phyloP scores from a whole-genome alignment of 352 stramenopile species.

The Phytophthora pseudosyringae region DNA sequence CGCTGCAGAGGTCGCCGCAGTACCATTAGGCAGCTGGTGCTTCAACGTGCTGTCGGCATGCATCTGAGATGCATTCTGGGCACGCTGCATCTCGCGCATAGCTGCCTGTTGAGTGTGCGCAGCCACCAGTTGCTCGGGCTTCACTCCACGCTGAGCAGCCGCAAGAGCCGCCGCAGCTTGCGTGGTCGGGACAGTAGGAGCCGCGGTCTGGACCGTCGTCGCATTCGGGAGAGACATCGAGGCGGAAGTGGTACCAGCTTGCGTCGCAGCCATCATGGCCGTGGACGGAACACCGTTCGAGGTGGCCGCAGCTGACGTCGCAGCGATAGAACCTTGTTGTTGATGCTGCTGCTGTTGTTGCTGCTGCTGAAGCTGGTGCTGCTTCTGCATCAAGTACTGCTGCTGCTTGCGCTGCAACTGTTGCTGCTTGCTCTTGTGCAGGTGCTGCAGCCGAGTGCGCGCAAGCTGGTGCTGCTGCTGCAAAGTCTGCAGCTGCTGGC shows the following conservation, averaged over 20 bases:
- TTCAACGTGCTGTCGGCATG: conserved; percentile 46
- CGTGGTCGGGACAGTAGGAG: conserved; percentile 39
- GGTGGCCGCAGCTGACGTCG: conserved; percentile 27
- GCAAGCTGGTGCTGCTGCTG: conserved; percentile 81
- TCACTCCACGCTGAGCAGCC: conserved; percentile 50
- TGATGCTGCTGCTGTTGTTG: conserved; percentile 70
- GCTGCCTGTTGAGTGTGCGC: conserved; percentile 69
- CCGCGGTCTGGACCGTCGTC: conserved; percentile 45
- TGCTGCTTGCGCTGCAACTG: conserved; percentile 86
- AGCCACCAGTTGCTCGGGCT: conserved; percentile 58
- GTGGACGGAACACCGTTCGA: conserved; percentile 30
- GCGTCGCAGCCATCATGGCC: conserved; percentile 38
- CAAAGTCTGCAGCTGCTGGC: conserved; percentile 75
- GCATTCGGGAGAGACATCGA: conserved; percentile 48
- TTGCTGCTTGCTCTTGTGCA: conserved; percentile 84
- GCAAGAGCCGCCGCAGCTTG: conserved; percentile 35
- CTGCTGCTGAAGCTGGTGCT: conserved; percentile 76
- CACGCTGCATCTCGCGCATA: conserved; percentile 70
- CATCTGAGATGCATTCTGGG: conserved; percentile 59
- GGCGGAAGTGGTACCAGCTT: conserved; percentile 36
- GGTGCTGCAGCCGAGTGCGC: conserved; percentile 65
- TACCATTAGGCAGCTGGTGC: conserved; percentile 35
- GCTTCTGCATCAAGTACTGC: conserved; percentile 80
- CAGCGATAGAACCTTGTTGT: conserved; percentile 42
- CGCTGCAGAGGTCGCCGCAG: conserved; percentile 14